Evolutionary conservation across 2,329 filamentous ascomycete genomes (phyloP), one percentile per base, ranked within the genome.

Genomic region (Colletotrichum magnum): DNA sequence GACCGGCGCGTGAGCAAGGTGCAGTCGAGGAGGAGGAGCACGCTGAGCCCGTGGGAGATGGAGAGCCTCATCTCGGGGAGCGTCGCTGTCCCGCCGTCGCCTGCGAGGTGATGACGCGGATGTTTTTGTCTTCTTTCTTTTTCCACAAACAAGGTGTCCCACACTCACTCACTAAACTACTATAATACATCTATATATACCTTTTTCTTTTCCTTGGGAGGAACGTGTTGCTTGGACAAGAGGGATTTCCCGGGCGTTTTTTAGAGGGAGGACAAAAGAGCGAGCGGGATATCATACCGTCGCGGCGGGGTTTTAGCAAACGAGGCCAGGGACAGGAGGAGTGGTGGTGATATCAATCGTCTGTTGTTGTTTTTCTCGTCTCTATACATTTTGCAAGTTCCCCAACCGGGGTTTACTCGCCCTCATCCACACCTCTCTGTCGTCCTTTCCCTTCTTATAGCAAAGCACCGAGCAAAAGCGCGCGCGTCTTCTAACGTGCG

Each of bases 31-130:
- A 85, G 93, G 76, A 87, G 93, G 77, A 94, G 92, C 75, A 95
- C 93, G 21, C 81, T 95, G 39, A 94, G 88, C 74, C 90, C 92
- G 3, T 92, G 91, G 84, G 93, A 95, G 79, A 80, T 95, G 75
- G 88, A 93, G 80, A 89, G 86, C 52, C 77, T 93, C 76, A 90
- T 91, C 60, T 73, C 81, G 3, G 85, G 85, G 6, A 72, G 72
- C 24, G 74, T 74, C 2, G 67, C 59, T 4, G 72, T 70, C n/a
- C 69, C 73, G 21, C 68, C 71, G 3, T 71, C 72, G 15, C 64
- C 71, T 7, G 61, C 43, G 45, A 64, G 56, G 56, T 66, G 21
- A 58, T 54, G 18, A 21, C 10, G 4, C 10, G 18, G 36, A 13
- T 5, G 26, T 58, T 24, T 21, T 47, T n/a, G 45, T 28, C 18